Evolutionary conservation across 192 early-diverging fungal genomes (phyloP).

Genomic region (Coemansia asiatica): DNA sequence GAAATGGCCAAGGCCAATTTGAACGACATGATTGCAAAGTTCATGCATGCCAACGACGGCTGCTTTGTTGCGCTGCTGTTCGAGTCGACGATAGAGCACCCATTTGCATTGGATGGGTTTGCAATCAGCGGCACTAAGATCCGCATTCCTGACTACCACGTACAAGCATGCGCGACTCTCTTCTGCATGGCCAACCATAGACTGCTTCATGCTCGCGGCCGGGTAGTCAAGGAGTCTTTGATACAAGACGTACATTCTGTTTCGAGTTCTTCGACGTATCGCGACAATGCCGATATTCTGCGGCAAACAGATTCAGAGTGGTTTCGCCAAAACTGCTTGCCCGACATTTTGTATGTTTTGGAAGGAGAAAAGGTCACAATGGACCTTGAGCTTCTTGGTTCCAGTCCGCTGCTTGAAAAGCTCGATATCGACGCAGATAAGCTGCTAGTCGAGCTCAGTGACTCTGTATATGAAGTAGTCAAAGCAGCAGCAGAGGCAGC

Average conservation of each 20-base stretch:
- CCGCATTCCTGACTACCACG: slow-evolving; percentile 41
- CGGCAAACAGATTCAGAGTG: slow-evolving; percentile 44
- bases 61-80: slow-evolving; percentile 52
- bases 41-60: slow-evolving; percentile 42
- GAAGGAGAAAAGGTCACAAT: slow-evolving; percentile 27
- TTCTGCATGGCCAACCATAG: slow-evolving; percentile 44
- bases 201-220: slow-evolving; percentile 29
- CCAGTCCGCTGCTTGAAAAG: slow-evolving; percentile 36
- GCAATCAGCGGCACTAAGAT: slow-evolving; percentile 38
- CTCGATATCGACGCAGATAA: slow-evolving; percentile 34
- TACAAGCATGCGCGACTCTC: slow-evolving; percentile 48
- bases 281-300: not conserved
- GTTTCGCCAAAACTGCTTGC: slow-evolving; percentile 52
- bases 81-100: slow-evolving; percentile 45
- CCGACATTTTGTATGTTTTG: slow-evolving; percentile 41
- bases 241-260: slow-evolving; percentile 32
- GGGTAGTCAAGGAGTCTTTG: slow-evolving; percentile 26
- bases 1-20: slow-evolving; percentile 26
- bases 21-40: slow-evolving; percentile 21
- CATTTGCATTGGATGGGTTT: slow-evolving; percentile 39
- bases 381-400: slow-evolving; percentile 45
- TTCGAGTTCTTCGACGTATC: not conserved
- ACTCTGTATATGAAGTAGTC: slow-evolving; percentile 28
- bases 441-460: slow-evolving; percentile 39
- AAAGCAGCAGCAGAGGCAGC: slow-evolving; percentile 21